These are phyloP conservation scores for Starmerella riodocensis DNA, from an alignment of 805 yeast species.

Conservation along the genomic window DNA sequence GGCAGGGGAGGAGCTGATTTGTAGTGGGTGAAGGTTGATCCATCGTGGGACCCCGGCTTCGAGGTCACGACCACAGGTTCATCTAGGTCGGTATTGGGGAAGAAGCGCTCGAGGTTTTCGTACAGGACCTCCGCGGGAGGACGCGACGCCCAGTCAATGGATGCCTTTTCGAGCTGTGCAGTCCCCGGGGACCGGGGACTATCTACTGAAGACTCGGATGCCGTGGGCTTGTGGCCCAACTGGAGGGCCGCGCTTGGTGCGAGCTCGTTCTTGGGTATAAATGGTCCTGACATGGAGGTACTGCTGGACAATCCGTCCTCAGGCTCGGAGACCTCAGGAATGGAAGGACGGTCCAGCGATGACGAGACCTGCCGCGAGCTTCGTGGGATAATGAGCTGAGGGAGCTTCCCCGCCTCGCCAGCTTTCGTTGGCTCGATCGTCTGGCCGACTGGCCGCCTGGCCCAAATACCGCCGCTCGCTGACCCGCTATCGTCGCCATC, in stretches of 20 bases:
- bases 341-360: not conserved
- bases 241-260: not conserved
- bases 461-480: constrained; percentile 48
- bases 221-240: constrained; percentile 4
- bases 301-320: constrained; percentile 1
- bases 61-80: constrained; percentile 62
- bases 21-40: not conserved
- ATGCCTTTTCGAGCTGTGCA: constrained; percentile 9
- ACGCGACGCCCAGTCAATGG: constrained; percentile 53
- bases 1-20: too few relatives aligned
- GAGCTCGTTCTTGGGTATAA: not conserved
- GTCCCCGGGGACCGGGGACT: constrained; percentile 12
- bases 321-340: constrained; percentile 4
- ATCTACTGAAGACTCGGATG: constrained; percentile 9
- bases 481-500: constrained; percentile 28
- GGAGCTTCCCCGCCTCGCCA: not conserved
- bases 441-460: constrained; percentile 31
- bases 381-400: constrained; percentile 5
- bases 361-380: not conserved
- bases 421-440: not conserved
- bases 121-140: constrained; percentile 93
- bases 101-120: constrained; percentile 78
- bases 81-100: constrained; percentile 86
- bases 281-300: not conserved
- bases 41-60: not conserved